Base-by-base conservation (phyloP, 208 protist species). In the Leishmania braziliensis region DNA sequence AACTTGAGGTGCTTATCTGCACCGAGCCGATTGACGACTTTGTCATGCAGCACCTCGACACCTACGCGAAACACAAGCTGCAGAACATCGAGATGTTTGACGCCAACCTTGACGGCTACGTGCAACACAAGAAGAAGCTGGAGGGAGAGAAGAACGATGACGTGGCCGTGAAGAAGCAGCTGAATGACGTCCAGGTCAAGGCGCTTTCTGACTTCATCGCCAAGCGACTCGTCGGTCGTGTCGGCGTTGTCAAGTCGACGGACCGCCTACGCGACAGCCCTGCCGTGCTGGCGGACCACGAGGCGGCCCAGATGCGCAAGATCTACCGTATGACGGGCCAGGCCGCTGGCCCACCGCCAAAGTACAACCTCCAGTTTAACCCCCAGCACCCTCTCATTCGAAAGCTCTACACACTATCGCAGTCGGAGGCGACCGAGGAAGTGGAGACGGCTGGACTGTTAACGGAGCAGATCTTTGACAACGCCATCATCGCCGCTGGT, bases 1-100 rank as follows among this genome's bases (percentile, higher is more conserved):
- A 89, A 62, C 89, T 99, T 51, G 99, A 99, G 91, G 97, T 99
- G 63, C 90, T 99, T 56, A 84, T 99, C 63, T 92, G 96, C 83
- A 98, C 96, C 46, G 92, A 98, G 82, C 88, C 92, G 23, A 92
- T 99, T 51, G 98, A 99, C 83, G 98, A 99, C 70, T 98, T 99
- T 92, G 98, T 99, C 14, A 96, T 99, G 90, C 89, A 96, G 77
- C 95, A 99, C 83, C 86, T 99, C 4, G 91, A 96, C 53, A 94
- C 94, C 36, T 99, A 98, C 77, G 91, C 93, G 56, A 98, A 98
- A 83, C 97, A 98, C 87, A 98, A 95, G 80, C 89, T 99, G 65
- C 92, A 97, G 83, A 97, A 97, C 85, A 95, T 97, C 88, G 95
- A 98, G 79, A 95, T 96, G 91, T 96, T 92, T 78, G 94, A 98